Evolutionary conservation across 1,139 yeast genomes (phyloP), one percentile per base, ranked within the genome.

Genomic region (Saccharomycopsis phalli): DNA sequence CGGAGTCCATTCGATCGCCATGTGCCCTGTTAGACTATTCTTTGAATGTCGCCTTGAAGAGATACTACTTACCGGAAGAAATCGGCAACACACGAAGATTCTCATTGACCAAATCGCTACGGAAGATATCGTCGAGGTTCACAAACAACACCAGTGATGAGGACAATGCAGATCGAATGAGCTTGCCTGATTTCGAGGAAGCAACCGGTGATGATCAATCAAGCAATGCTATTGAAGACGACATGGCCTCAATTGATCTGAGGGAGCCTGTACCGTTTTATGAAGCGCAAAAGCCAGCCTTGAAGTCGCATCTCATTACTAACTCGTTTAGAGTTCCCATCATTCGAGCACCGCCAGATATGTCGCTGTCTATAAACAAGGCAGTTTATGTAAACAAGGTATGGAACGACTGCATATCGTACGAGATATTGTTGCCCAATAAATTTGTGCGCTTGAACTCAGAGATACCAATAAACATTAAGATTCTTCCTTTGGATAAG

Each of bases 311-410:
- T 20, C 8, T 31, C 3, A 37, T 45, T 13, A 37, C 30, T 17
- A 40, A 40, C 20, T 25, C 26, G 27, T 36, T 39, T 32, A 36
- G 40, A 25, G 17, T 40, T 13, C 47, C 49, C 22, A 30, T 46
- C 53, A 76, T 84, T 4, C 66, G 95, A 47, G 73, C 83, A 0
- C 95, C 95, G 1, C 95, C 95, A 1, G 71, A 77, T n/a, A 70
- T 71, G 50, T 84, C 87, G 1, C 57, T 56, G 23, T 73, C 83
- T 6, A 74, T 81, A 3, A 81, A 82, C 55, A 83, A 81, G 53
- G 94, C 95, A 0, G 74, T 87, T 22, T 81, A 78, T 55, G 84
- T 87, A 23, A 81, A 82, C 52, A 70, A 91, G 44, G 69, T 78
- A 2, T 87, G 95, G 95, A 81, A 80, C 51, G 79, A 82, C 48